A percentile compares a stretch with the other conserved stretches of the same genome.
Evolutionary conservation across 129 eudicot genomes (phyloP).

Genomic region (Chrysanthemum lavandulifolium): DNA sequence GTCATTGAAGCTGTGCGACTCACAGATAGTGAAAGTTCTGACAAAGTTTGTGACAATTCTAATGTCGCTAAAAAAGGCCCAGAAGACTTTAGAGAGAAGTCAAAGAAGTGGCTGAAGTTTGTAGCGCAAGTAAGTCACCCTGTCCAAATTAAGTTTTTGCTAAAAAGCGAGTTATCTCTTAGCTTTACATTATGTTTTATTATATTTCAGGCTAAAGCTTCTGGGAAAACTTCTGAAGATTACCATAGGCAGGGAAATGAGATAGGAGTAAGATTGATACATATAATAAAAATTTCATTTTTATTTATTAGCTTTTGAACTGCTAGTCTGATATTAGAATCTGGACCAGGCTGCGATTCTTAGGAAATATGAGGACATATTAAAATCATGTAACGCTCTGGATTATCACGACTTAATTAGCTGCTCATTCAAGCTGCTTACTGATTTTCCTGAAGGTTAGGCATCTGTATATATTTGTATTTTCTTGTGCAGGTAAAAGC

Average conservation of each 20-base stretch:
- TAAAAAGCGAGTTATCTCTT: background rate
- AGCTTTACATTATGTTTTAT: conserved; percentile 12
- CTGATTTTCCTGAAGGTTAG: conserved; percentile 75
- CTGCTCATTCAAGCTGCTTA: conserved; percentile 80
- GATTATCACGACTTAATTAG: conserved; percentile 94
- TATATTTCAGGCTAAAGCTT: conserved; percentile 84
- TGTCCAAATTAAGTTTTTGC: conserved; percentile 4
- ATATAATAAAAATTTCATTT: background rate
- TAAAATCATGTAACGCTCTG: conserved; percentile 81
- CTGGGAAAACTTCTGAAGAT: conserved; percentile 72
- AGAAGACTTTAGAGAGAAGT: conserved; percentile 68
- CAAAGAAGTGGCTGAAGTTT: conserved; percentile 93
- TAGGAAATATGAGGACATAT: conserved; percentile 59
- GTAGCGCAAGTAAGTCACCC: conserved; percentile 62
- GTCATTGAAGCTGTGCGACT: conserved; percentile 88
- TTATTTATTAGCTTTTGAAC: conserved; percentile 17
- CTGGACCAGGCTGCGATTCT: conserved; percentile 78
- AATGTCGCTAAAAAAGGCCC: conserved; percentile 41
- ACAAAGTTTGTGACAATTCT: conserved; percentile 43
- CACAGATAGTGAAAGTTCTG: conserved; percentile 48
- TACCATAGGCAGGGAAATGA: conserved; percentile 56
- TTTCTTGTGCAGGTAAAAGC: background rate
- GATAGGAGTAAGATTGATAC: conserved; percentile 56
- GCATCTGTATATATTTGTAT: conserved; percentile 3
- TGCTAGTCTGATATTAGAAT: conserved; percentile 20